These are phyloP conservation scores for Furcasterigmium sp. DNA, from an alignment of 2,329 filamentous ascomycete genomes.

Conservation along the genomic window DNA sequence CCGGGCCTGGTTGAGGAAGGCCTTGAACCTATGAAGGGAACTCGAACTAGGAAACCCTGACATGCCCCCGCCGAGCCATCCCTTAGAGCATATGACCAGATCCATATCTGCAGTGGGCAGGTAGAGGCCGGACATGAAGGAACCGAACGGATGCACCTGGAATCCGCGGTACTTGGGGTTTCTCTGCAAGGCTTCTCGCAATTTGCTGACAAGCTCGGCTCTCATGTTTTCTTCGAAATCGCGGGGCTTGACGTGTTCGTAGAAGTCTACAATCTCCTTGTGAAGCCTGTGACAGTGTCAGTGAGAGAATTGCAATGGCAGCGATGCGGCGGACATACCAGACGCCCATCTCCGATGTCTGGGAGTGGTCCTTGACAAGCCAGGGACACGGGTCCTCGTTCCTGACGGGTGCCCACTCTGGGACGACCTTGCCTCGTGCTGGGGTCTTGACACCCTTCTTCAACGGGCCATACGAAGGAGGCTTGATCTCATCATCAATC, in stretches of 20 bases:
- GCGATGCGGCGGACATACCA: constrained; percentile 43
- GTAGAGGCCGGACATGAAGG: constrained; percentile 78
- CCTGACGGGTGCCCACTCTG: constrained; percentile 43
- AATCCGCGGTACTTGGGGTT: constrained; percentile 51
- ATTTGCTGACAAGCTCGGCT: constrained; percentile 62
- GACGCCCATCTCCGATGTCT: constrained; percentile 45
- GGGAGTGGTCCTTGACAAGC: constrained; percentile 50
- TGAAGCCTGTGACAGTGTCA: constrained; percentile 56
- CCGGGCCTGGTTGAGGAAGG: constrained; percentile 48
- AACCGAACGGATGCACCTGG: constrained; percentile 77
- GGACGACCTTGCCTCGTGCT: constrained; percentile 41
- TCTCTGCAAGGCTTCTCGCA: constrained; percentile 53
- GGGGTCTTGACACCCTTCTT: constrained; percentile 47
- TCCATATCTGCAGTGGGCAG: constrained; percentile 84
- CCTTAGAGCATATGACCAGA: constrained; percentile 65
- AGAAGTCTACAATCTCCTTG: constrained; percentile 86
- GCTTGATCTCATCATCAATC: constrained; percentile 61
- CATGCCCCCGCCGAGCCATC: constrained; percentile 29
- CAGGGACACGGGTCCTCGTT: constrained; percentile 55
- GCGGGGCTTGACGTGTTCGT: constrained; percentile 73
- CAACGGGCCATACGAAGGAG: constrained; percentile 44
- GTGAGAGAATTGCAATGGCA: too few species aligned
- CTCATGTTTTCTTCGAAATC: constrained; percentile 74
- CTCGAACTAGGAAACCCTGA: constrained; percentile 45
- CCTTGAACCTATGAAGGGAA: constrained; percentile 58